Percentiles rank a stretch among this genome's conserved stretches.
Conservation (phyloP, 331 rosid genomes). For the Quercus lobata region DNA sequence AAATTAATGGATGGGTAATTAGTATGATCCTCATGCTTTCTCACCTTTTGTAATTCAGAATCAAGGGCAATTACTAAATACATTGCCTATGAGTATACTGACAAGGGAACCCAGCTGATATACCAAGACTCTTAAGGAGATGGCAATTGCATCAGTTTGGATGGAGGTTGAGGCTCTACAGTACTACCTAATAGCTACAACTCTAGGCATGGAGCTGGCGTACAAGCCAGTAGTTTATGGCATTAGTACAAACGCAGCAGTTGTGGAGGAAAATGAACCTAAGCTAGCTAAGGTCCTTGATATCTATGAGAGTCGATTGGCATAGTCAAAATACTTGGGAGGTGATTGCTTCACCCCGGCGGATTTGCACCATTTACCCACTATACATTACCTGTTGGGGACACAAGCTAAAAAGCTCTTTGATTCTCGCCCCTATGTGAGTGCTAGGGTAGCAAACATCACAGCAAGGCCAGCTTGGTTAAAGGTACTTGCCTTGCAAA, state of each 20-base stretch:
- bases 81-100: conserved; percentile 33
- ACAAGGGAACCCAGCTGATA: conserved; percentile 47
- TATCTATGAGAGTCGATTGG: conserved; percentile 47
- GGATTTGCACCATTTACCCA: conserved; percentile 68
- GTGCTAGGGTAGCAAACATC: conserved; percentile 61
- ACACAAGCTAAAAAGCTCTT: conserved; percentile 33
- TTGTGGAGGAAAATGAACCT: conserved; percentile 46
- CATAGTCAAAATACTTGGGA: conserved; percentile 49
- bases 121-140: conserved; percentile 28
- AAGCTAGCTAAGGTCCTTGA: conserved; percentile 48
- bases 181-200: conserved; percentile 47
- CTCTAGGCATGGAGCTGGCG: conserved; percentile 43
- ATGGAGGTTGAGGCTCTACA: conserved; percentile 49
- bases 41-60: conserved; percentile 27
- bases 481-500: conserved; percentile 45
- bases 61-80: conserved; percentile 65
- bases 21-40: neutral
- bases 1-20: neutral
- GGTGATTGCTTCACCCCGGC: conserved; percentile 56
- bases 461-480: conserved; percentile 66
- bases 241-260: conserved; percentile 23
- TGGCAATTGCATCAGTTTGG: conserved; percentile 42
- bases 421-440: conserved; percentile 45
- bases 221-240: conserved; percentile 26
- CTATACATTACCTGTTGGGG: conserved; percentile 35